phyloP scores from a whole-genome alignment of 441 rosid genomes.

The Pelargonium myrrhifolium region DNA sequence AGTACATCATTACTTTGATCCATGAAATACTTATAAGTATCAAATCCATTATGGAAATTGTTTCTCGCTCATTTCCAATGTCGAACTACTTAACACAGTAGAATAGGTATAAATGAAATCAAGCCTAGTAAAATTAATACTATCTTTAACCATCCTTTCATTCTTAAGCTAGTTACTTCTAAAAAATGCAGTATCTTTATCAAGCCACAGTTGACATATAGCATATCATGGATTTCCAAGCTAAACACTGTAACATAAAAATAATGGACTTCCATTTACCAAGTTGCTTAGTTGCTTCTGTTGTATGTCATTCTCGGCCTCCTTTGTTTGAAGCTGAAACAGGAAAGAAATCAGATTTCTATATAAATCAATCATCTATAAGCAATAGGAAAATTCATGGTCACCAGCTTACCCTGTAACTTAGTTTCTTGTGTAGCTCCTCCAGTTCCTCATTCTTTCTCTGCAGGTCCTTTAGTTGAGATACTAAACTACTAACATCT shows the following conservation, averaged over 20 bases:
- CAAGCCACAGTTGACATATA: background rate
- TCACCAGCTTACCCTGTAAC: slow-evolving; percentile 38
- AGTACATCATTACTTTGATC: too few relatives aligned
- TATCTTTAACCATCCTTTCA: background rate
- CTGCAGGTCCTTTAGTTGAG: slow-evolving; percentile 75
- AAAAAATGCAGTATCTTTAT: background rate
- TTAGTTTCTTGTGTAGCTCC: slow-evolving; percentile 47
- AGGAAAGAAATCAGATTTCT: slow-evolving; percentile 9
- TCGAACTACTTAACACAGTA: background rate
- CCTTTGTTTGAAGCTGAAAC: slow-evolving; percentile 60
- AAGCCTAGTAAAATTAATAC: background rate
- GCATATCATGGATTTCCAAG: background rate
- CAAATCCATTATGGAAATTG: background rate
- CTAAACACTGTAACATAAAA: background rate
- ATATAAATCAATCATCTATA: slow-evolving; percentile 3
- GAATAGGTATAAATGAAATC: background rate
- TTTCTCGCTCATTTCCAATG: background rate
- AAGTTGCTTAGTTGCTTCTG: slow-evolving; percentile 55
- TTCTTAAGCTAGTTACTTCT: background rate
- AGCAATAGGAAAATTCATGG: background rate
- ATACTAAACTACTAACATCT: slow-evolving; percentile 75
- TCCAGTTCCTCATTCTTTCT: slow-evolving; percentile 64
- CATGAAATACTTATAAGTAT: background rate
- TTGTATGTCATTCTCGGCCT: slow-evolving; percentile 47
- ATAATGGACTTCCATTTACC: slow-evolving; percentile 29